Percentiles rank a stretch among this genome's conserved stretches.
Evolutionary conservation across 208 protist genomes (phyloP).

Genomic region (Porcisia hertigi): DNA sequence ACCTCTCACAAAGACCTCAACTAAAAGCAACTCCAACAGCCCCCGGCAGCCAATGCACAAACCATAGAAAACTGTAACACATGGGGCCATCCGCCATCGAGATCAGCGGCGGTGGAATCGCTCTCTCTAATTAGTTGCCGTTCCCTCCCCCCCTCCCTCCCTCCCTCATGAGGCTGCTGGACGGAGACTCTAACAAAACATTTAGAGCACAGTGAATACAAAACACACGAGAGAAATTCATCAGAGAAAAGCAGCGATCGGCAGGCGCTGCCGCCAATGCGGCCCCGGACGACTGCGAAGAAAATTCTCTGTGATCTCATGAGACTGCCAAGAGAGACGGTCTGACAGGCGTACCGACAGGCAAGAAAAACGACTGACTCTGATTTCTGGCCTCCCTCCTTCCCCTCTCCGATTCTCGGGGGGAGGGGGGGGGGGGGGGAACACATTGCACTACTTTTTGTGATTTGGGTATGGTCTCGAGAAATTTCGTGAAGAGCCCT

Average conservation of each 20-base stretch:
- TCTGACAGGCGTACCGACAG: not conserved
- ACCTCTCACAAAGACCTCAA: too few species aligned
- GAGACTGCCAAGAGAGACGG: not conserved
- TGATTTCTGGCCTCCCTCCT: not conserved
- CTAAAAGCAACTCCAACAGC: too few species aligned
- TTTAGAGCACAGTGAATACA: not conserved
- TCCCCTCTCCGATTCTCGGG: not conserved
- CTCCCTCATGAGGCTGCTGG: not conserved
- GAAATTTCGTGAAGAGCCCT: not conserved
- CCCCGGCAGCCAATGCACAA: too few species aligned
- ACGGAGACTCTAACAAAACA: not conserved
- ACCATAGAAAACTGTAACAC: too few species aligned
- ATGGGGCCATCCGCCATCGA: too few species aligned
- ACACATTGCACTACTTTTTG: not conserved
- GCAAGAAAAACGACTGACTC: not conserved
- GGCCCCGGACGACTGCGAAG: not conserved
- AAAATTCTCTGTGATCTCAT: not conserved
- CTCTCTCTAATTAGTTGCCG: too few species aligned
- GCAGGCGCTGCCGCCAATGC: not conserved
- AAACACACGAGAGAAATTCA: not conserved
- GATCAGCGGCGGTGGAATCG: too few species aligned
- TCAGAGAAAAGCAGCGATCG: not conserved
- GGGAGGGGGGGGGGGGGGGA: too few species aligned
- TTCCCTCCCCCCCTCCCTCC: too few species aligned
- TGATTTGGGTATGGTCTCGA: not conserved